Percentiles rank a stretch among this genome's conserved stretches.
These are phyloP conservation scores for Dothistroma pini DNA, from an alignment of 2,329 filamentous ascomycete species.

Conservation along the genomic window DNA sequence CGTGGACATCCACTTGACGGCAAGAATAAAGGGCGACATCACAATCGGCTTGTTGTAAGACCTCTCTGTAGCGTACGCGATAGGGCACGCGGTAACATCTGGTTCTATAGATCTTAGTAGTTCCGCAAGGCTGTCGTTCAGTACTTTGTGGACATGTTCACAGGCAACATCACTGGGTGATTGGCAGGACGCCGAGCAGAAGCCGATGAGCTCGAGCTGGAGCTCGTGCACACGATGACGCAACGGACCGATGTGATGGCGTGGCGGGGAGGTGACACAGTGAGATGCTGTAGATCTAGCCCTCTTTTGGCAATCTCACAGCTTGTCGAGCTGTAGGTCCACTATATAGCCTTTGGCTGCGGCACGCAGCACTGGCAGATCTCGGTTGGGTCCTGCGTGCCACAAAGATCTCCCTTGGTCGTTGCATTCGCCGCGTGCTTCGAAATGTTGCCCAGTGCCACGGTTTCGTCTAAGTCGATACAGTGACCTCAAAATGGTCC, in stretches of 20 bases:
- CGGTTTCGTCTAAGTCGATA: background rate
- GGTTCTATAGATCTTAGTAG: background rate
- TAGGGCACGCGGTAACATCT: background rate
- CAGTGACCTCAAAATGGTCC: slow-evolving; percentile 23
- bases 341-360: background rate
- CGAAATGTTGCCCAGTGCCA: background rate
- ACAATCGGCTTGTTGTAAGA: slow-evolving; percentile 30
- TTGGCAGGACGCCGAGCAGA: background rate
- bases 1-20: slow-evolving; percentile 30
- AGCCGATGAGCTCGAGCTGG: background rate
- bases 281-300: background rate
- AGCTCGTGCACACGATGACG: background rate
- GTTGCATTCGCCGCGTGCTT: background rate
- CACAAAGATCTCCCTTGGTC: background rate
- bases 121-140: background rate
- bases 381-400: background rate
- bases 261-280: background rate
- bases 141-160: background rate
- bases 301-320: background rate
- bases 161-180: background rate
- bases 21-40: slow-evolving; percentile 31
- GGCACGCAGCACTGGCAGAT: background rate
- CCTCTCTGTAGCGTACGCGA: background rate
- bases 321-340: background rate
- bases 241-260: background rate